These are phyloP conservation scores for Aegilops tauschii DNA, from an alignment of 176 grass and related monocot species.

Conservation along the genomic window DNA sequence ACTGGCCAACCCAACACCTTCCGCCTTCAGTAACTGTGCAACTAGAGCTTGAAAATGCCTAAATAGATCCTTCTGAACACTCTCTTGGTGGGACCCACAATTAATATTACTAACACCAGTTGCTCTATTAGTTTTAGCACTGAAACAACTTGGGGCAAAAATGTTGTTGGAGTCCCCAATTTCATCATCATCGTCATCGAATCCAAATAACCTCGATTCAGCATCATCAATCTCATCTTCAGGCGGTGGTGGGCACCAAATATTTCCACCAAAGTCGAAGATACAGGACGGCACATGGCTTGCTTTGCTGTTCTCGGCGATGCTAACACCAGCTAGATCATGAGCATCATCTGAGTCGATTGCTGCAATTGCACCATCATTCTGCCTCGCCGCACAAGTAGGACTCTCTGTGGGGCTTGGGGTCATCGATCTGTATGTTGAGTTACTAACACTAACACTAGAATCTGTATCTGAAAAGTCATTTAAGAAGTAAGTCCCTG, in stretches of 20 bases:
- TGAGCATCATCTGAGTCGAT: slow-evolving; percentile 33
- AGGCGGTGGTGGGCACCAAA: slow-evolving; percentile 57
- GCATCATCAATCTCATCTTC: slow-evolving; percentile 62
- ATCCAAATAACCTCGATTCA: slow-evolving; percentile 56
- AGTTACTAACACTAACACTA: slow-evolving; percentile 51
- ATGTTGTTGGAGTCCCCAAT: slow-evolving; percentile 28
- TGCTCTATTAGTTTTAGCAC: slow-evolving; percentile 6
- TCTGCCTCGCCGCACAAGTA: slow-evolving; percentile 35
- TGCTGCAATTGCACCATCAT: slow-evolving; percentile 12
- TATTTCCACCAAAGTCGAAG: slow-evolving; percentile 48
- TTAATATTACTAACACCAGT: not conserved
- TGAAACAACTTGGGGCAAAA: slow-evolving; percentile 37
- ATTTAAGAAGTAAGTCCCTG: slow-evolving; percentile 45
- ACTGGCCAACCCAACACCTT: slow-evolving; percentile 55
- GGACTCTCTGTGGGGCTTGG: slow-evolving; percentile 64
- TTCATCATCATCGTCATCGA: slow-evolving; percentile 53
- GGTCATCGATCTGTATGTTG: slow-evolving; percentile 48
- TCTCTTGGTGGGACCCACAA: slow-evolving; percentile 36
- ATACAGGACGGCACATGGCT: not conserved
- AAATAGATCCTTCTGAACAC: slow-evolving; percentile 40
- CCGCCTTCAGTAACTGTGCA: slow-evolving; percentile 67
- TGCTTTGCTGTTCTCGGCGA: not conserved
- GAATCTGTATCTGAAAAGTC: slow-evolving; percentile 86
- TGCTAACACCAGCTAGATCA: not conserved
- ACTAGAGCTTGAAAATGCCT: slow-evolving; percentile 76